Evolutionary conservation across 2,329 filamentous ascomycete genomes (phyloP), one percentile per base, ranked within the genome.

Genomic region (Dothistroma septosporum): DNA sequence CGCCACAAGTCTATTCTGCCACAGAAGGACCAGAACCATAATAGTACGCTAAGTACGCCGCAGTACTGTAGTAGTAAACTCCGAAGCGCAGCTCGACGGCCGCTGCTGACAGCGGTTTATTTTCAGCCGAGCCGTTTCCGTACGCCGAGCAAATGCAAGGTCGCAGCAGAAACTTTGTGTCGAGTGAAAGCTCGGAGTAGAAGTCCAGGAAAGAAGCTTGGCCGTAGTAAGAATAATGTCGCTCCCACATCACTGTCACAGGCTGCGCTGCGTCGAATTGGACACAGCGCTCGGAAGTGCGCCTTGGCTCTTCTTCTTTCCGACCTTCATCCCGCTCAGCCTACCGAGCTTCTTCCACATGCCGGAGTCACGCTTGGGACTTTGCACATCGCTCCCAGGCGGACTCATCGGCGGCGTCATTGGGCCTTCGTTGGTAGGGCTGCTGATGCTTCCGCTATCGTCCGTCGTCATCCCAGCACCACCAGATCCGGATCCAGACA

Each of bases 381-480:
- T 70, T 47, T 62, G 56, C 6, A 57, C 58, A 52, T 74, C 74
- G 61, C 72, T 70, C 55, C 68, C 84, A 0, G 88, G 88, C 35
- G 89, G 87, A 2, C 87, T 90, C 2, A 84, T 90, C 0, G 89
- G 89, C 0, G 89, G 89, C 3, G 89, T 92, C 79, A 91, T 87
- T 82, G 87, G 70, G 88, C 55, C 77, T 1, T 77, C 76, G 62
- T 68, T 70, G 60, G 66, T 64, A 47, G 70, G 72, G 61, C 85
- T 86, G 60, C 80, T 80, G n/a, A 82, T 81, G 63, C 82, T 83
- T 59, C 82, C 83, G 61, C 83, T 88, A 71, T 90, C 88, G 67
- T 91, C 88, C 0, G 83, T 50, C 11, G 9, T 85, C 60, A 85
- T 73, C 22, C 80, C 78, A 32, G 69, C 83, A 5, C 66, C 70